phyloP scores from a whole-genome alignment of 2,329 filamentous ascomycete species.

The Elsinoe necatrix region DNA sequence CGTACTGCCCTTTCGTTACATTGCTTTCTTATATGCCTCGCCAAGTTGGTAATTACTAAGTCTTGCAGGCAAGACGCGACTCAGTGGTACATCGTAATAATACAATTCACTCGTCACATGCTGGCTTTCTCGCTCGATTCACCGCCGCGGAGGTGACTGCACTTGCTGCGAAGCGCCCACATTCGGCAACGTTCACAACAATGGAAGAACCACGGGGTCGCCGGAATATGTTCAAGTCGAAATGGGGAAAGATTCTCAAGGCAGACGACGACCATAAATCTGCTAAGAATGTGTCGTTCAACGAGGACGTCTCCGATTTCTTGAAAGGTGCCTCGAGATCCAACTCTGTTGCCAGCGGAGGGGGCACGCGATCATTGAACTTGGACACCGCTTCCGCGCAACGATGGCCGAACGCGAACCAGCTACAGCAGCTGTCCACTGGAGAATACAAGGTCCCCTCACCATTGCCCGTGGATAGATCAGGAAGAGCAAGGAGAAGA shows the following conservation, averaged over 20 bases:
- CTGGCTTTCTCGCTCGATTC: neutral
- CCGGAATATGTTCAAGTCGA: conserved; percentile 16
- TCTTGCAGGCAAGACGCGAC: neutral
- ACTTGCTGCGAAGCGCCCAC: neutral
- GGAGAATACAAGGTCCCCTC: conserved; percentile 24
- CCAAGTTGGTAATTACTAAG: conserved; percentile 1
- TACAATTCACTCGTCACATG: neutral
- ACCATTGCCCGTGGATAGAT: conserved; percentile 17
- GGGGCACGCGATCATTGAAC: conserved; percentile 24
- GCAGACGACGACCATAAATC: conserved; percentile 24
- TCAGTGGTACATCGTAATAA: neutral
- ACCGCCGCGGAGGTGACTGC: conserved; percentile 8
- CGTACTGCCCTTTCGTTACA: neutral
- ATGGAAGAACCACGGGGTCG: conserved; percentile 12
- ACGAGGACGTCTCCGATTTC: conserved; percentile 49
- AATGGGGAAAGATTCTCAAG: conserved; percentile 24
- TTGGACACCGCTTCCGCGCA: conserved; percentile 44
- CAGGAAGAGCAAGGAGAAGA: conserved; percentile 38
- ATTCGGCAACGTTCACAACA: neutral
- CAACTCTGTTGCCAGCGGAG: conserved; percentile 22
- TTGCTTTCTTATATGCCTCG: neutral
- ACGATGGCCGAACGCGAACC: conserved; percentile 43
- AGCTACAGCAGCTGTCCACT: conserved; percentile 27
- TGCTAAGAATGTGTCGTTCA: conserved; percentile 30
- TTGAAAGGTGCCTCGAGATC: conserved; percentile 46